Base-by-base conservation (phyloP, 495 filamentous ascomycete genomes). In the Annulohypoxylon stygium region DNA sequence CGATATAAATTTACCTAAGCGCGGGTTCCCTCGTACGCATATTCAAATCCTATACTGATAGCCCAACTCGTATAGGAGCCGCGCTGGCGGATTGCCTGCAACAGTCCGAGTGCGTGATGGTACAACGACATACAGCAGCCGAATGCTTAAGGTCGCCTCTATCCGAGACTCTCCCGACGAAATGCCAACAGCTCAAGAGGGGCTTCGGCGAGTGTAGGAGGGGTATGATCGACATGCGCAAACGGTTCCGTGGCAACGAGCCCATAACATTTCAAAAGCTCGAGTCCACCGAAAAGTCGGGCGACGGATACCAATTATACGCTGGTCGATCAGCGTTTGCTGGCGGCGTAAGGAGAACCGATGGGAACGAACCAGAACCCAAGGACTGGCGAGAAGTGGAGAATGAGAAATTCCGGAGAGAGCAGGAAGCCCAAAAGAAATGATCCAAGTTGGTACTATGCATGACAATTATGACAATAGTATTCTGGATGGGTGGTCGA, bases 141-240 rank as follows among this genome's bases (percentile, higher is more conserved):
- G 96, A 99, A 76, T 99, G 96, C 80, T 88, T 99, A 25, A 90
- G 93, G 30, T 86, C 89, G 16, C 96, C 95, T 0, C 86, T 95
- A 33, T 81, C 85, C 76, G 90, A 96, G 33, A 89, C 89, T 10
- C 88, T 98, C 14, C 96, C 96, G 14, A 90, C 87, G 36, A 89
- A 90, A 82, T 99, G 96, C 80, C 96, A 97, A 80, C 97, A 97
- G 79, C 86, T 99, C 63, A 92, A 93, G 80, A 93, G 92, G 79
- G 95, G 93, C 33, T 97, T 96, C 77, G 91, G 91, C 78, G 91
- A 98, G 78, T 99, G 96, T 89, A 97, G 97, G 77, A 92, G 95
- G 63, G 96, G 97, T 58, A 89, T 97, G 90, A 89, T 98, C 76
- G 96, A 99, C 82, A 99, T 99, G 97, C 92, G 97, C 78, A 99